Percentiles rank a stretch among this genome's conserved stretches.
Conservation (phyloP, 129 eudicot genomes). For the Flaveria linearis region DNA sequence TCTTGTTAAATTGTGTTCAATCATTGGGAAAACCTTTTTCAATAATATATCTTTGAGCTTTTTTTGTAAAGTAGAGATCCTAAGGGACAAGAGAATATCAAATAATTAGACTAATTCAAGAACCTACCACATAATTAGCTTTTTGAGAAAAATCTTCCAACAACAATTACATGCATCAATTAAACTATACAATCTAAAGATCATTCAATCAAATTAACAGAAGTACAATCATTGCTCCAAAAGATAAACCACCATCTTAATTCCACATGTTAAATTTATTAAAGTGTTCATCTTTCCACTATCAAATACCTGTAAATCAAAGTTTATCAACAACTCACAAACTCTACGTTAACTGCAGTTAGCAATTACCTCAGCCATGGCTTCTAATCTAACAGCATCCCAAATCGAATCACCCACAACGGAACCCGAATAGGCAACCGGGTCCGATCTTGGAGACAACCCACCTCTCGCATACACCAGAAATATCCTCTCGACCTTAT, state of each 20-base stretch:
- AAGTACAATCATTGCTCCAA: slow-evolving; percentile 17
- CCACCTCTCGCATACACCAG: slow-evolving; percentile 68
- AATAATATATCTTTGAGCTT: background rate
- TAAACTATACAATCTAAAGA: background rate
- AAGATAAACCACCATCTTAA: slow-evolving; percentile 2
- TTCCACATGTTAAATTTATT: slow-evolving; percentile 23
- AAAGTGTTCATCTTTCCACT: slow-evolving; percentile 21
- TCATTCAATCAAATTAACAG: slow-evolving; percentile 1
- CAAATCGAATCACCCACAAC: slow-evolving; percentile 55
- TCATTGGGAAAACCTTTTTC: background rate
- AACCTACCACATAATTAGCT: slow-evolving; percentile 25
- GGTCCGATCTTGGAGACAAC: no score
- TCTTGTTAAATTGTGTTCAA: slow-evolving; percentile 16
- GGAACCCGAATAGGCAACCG: slow-evolving; percentile 42
- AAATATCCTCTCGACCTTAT: slow-evolving; percentile 54
- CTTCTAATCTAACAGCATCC: slow-evolving; percentile 62
- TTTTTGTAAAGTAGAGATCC: slow-evolving; percentile 19
- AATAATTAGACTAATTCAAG: slow-evolving; percentile 24
- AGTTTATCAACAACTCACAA: background rate
- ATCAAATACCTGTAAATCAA: slow-evolving; percentile 15
- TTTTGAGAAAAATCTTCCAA: slow-evolving; percentile 19
- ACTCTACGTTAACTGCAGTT: background rate
- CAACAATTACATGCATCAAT: slow-evolving; percentile 14
- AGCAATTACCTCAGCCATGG: slow-evolving; percentile 53
- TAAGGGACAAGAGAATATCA: slow-evolving; percentile 16